These are phyloP conservation scores for Coemansia sp. DNA, from an alignment of 192 early-diverging fungal genomes.

Conservation along the genomic window DNA sequence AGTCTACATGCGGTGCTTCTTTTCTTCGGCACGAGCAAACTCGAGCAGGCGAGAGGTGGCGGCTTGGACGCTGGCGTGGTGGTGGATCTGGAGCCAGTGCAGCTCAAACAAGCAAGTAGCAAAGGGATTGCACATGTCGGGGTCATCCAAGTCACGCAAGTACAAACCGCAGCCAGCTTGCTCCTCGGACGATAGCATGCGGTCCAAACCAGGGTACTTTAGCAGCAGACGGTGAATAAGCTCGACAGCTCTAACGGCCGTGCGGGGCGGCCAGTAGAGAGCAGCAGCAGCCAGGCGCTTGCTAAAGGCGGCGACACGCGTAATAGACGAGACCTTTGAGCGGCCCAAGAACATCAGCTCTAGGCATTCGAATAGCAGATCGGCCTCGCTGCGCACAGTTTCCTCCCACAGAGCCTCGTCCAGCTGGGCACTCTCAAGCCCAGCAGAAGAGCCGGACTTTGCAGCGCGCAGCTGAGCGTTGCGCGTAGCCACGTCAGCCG, in stretches of 20 bases:
- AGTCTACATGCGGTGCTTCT: conserved; percentile 39
- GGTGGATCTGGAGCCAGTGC: conserved; percentile 63
- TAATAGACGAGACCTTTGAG: conserved; percentile 70
- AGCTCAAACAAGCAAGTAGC: conserved; percentile 90
- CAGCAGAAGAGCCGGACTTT: not conserved
- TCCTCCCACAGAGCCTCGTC: conserved; percentile 55
- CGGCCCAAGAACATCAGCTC: conserved; percentile 86
- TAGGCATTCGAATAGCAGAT: conserved; percentile 79
- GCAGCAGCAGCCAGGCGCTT: conserved; percentile 78
- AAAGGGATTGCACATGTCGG: conserved; percentile 94
- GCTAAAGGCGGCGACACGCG: conserved; percentile 83
- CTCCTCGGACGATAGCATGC: conserved; percentile 66
- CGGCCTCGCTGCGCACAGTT: conserved; percentile 68
- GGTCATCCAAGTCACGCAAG: conserved; percentile 77
- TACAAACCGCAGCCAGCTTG: conserved; percentile 82
- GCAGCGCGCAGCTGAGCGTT: conserved; percentile 27
- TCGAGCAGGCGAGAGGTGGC: conserved; percentile 40
- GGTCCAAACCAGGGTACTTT: conserved; percentile 66
- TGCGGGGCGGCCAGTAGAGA: conserved; percentile 76
- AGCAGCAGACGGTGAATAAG: conserved; percentile 49
- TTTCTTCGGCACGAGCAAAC: conserved; percentile 41
- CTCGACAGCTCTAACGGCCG: conserved; percentile 68
- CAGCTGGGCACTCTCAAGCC: conserved; percentile 24
- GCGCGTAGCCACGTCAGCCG: conserved; percentile 41
- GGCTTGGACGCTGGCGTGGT: conserved; percentile 33